These are phyloP conservation scores for Aspergillus cavernicola DNA, from an alignment of 495 filamentous ascomycete genomes.

Conservation along the genomic window DNA sequence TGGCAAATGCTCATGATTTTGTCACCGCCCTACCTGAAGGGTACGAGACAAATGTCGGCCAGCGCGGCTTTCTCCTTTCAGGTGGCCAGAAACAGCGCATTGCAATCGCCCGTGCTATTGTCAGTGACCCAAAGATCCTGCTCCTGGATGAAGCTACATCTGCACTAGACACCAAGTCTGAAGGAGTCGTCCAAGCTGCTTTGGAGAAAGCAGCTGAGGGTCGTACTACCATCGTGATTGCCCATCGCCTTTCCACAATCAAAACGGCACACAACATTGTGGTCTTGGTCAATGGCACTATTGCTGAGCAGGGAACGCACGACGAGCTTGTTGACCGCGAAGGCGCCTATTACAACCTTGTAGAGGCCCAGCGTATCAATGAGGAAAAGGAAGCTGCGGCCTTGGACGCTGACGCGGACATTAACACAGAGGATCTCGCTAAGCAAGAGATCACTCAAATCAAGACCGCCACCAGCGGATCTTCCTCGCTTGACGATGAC, in stretches of 20 bases:
- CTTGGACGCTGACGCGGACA: slow-evolving; percentile 26
- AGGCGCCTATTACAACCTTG: slow-evolving; percentile 69
- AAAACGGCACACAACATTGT: slow-evolving; percentile 93
- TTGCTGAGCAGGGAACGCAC: slow-evolving; percentile 88
- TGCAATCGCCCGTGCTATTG: slow-evolving; percentile 81
- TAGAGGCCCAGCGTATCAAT: slow-evolving; percentile 76
- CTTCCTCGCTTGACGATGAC: slow-evolving; percentile 18
- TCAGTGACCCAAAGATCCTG: slow-evolving; percentile 92
- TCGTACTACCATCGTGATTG: slow-evolving; percentile 95
- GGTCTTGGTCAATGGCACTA: slow-evolving; percentile 77
- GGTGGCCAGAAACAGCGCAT: slow-evolving; percentile 98
- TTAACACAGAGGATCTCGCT: slow-evolving; percentile 28
- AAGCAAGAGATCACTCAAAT: slow-evolving; percentile 27
- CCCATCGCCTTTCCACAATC: slow-evolving; percentile 91
- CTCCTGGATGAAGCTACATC: slow-evolving; percentile 93
- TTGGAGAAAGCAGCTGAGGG: slow-evolving; percentile 82
- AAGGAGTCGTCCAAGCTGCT: slow-evolving; percentile 91
- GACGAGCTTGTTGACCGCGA: slow-evolving; percentile 57
- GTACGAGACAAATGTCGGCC: slow-evolving; percentile 92
- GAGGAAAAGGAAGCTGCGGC: slow-evolving; percentile 56
- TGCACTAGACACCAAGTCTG: slow-evolving; percentile 91
- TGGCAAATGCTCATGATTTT: slow-evolving; percentile 93
- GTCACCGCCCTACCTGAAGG: slow-evolving; percentile 78
- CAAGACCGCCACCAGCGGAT: slow-evolving; percentile 30
- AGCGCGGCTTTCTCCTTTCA: slow-evolving; percentile 86